Base-by-base conservation (phyloP, 176 grass and related monocot species). In the Oryza meridionalis region DNA sequence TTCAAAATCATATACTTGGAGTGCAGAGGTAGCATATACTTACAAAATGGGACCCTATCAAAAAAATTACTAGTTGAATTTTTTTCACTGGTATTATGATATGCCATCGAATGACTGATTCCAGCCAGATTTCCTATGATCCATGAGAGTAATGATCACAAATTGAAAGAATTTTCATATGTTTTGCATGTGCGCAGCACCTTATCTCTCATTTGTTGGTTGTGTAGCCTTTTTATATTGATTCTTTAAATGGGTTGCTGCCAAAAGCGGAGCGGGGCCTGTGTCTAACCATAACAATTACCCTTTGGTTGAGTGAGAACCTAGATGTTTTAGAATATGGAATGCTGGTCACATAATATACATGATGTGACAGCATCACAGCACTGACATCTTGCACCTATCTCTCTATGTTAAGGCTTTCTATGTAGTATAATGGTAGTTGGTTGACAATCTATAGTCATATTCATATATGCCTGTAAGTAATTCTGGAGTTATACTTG, bases 311-410 rank as follows among this genome's bases (percentile, higher is more conserved):
- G 44, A 84, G 47, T 43, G 6, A 46, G 67, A 83, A 67, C 19
- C 67, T 67, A 62, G 64, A 67, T 80, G 15, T 47, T 70, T 71
- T 69, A 78, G 66, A 70, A 75, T 84, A 80, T 76, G 15, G 63
- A 74, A 77, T 69, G 29, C 47, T 86, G 75, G n/a, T 78, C 74
- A 90, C 86, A 49, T 69, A 13, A 82, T 83, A 12, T 79, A 64
- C 61, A 49, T 33, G 67, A 81, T 40, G 69, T 75, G 46, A 78
- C 25, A 42, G 38, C 61, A 26, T 65, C 65, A 78, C 25, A 50
- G 27, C 47, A 26, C 73, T 43, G 25, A 67, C 78, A 50, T 73
- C n/a, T 69, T 69, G n/a, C 40, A 58, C 67, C 84, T 77, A 78
- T 22, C 25, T 42, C 46, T 76, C 35, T 72, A 65, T 19, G 12